A percentile compares a stretch with the other conserved stretches of the same genome.
phyloP scores from a whole-genome alignment of 805 yeast genomes.

The Kluyveromyces dobzhanskii region DNA sequence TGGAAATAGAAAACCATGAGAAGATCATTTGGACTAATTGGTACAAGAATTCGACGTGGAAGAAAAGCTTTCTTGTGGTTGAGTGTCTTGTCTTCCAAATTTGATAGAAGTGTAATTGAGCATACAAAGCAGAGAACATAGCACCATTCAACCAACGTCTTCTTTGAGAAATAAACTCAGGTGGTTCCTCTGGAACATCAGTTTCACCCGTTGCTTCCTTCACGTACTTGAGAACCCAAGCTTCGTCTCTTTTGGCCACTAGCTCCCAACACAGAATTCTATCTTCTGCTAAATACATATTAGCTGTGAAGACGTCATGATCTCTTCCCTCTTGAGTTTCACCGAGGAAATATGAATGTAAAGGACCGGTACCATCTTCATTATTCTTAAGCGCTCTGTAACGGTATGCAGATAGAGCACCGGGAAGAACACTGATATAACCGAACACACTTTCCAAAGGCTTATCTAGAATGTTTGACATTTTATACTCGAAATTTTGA shows the following conservation, averaged over 20 bases:
- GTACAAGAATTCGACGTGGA: constrained; percentile 83
- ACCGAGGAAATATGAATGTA: constrained; percentile 83
- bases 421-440: constrained; percentile 87
- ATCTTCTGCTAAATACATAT: constrained; percentile 96
- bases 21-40: constrained; percentile 74
- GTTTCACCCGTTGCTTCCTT: constrained; percentile 93
- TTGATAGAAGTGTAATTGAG: constrained; percentile 76
- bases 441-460: constrained; percentile 92
- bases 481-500: constrained; percentile 92
- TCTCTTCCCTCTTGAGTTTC: constrained; percentile 51
- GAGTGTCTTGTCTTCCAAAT: constrained; percentile 91
- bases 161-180: constrained; percentile 94
- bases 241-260: constrained; percentile 73
- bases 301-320: constrained; percentile 85
- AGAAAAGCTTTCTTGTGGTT: constrained; percentile 61
- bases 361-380: constrained; percentile 88
- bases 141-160: constrained; percentile 99
- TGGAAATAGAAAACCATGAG: constrained; percentile 87
- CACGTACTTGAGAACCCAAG: constrained; percentile 88
- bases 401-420: constrained; percentile 92
- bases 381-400: constrained; percentile 79
- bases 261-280: constrained; percentile 95
- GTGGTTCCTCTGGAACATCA: constrained; percentile 88
- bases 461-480: constrained; percentile 93
- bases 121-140: constrained; percentile 88